Base-by-base conservation (phyloP, 2,329 filamentous ascomycete species). In the Fusarium decemcellulare region DNA sequence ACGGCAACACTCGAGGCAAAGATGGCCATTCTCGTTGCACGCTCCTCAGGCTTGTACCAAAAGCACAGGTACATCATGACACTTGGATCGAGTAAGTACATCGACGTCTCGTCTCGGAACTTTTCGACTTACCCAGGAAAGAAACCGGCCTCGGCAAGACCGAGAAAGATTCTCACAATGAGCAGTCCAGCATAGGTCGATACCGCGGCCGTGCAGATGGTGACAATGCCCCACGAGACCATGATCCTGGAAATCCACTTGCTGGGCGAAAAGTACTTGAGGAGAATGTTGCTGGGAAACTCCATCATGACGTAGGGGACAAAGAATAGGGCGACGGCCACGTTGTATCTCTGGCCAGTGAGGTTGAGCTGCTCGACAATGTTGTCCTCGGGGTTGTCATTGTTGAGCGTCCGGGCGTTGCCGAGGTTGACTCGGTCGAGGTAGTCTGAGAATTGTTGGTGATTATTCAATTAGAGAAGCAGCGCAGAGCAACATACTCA, bases 21-120 rank as follows among this genome's bases (percentile, higher is more conserved):
- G 6, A 90, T 80, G 5, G 87, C 86, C 43, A 90, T 85, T 5
- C 88, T 81, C 54, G 85, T 89, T 56, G 88, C 87, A 44, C 86
- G 80, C 72, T 91, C 88, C 50, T 86, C 83, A 12, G 86, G 81
- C 61, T 86, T 88, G 65, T 91, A 91, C 87, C 88, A 91, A 81
- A 89, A 88, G 1, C 86, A 87, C 5, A 90, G 79, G 60, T 90
- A 87, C 72, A 87, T 89, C 32, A 87, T 82, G 11, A 88, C 81
- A 6, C 71, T 72, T 12, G 5, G 14, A 8, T 0, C 8, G 2
- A 3, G 34, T 72, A 29, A 72, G 63, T 18, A 27, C 42, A 9
- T 6, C 9, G 14, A 32, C 5, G 12, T n/a, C 5, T 15, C 1
- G 12, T 14, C 14, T 3, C 0, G 2, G 11, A 8, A n/a, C 16